phyloP scores from a whole-genome alignment of 2,329 filamentous ascomycete species.

The Cercospora brassicicola region DNA sequence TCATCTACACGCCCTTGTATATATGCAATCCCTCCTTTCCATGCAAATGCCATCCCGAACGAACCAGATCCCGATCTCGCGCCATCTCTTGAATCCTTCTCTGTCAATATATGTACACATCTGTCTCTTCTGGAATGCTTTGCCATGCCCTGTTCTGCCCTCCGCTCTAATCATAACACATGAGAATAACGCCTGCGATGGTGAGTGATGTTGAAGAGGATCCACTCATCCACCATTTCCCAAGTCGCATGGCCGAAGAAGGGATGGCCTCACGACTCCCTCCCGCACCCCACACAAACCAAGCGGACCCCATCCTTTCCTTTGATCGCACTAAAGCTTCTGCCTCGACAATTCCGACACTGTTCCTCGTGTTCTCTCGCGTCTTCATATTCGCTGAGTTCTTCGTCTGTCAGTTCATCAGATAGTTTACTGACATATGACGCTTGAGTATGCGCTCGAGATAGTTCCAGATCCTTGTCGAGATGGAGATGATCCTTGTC shows the following conservation, averaged over 20 bases:
- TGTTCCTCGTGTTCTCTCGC: conserved; percentile 40
- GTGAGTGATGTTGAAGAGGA: too few species aligned
- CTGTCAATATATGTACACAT: background rate
- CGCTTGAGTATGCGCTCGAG: conserved; percentile 34
- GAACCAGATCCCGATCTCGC: background rate
- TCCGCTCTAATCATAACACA: background rate
- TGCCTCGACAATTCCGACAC: conserved; percentile 61
- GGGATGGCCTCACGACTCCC: background rate
- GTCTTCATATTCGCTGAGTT: conserved; percentile 46
- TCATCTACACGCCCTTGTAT: background rate
- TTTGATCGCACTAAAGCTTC: conserved; percentile 63
- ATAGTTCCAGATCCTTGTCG: conserved; percentile 26
- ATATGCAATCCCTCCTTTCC: background rate
- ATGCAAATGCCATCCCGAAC: background rate
- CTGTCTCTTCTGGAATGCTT: background rate
- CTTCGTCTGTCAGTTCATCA: conserved; percentile 53
- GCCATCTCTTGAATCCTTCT: background rate
- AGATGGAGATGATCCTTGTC: background rate
- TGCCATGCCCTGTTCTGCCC: background rate
- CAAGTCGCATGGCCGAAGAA: too few species aligned
- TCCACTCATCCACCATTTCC: too few species aligned
- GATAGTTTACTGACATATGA: conserved; percentile 59
- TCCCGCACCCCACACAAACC: conserved; percentile 37
- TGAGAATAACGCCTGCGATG: background rate
- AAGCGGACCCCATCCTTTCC: conserved; percentile 56